Percentiles rank a stretch among this genome's conserved stretches.
Conservation (phyloP, 306 rosid species). For the Elaeagnus macrophylla region DNA sequence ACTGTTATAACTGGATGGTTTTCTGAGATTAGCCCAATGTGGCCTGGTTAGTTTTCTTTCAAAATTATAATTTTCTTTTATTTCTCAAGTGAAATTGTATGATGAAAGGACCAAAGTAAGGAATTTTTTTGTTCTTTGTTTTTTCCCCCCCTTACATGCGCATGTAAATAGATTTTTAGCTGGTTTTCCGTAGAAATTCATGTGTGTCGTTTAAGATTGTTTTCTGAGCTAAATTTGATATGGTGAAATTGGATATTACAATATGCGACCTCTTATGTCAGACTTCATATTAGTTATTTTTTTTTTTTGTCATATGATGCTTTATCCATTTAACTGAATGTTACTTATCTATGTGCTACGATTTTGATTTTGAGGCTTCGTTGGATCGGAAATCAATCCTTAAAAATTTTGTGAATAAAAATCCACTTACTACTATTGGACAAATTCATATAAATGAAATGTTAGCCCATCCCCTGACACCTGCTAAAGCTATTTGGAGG, state of each 20-base stretch:
- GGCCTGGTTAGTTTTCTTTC: conserved; percentile 73
- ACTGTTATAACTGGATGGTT: conserved; percentile 93
- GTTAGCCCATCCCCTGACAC: too few species aligned
- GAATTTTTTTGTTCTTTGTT: neutral
- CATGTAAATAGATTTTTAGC: neutral
- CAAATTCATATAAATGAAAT: too few species aligned
- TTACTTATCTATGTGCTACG: too few species aligned
- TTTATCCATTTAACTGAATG: too few species aligned
- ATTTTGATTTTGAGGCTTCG: too few species aligned
- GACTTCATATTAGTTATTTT: too few species aligned
- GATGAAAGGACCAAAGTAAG: conserved; percentile 47
- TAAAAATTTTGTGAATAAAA: too few species aligned
- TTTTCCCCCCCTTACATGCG: neutral
- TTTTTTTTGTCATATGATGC: too few species aligned
- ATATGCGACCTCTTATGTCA: neutral
- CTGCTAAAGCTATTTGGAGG: too few species aligned
- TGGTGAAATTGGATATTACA: neutral
- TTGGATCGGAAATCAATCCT: too few species aligned
- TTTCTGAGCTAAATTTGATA: neutral
- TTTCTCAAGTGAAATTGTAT: neutral
- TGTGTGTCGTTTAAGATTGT: neutral
- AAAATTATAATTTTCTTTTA: neutral
- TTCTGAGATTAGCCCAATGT: conserved; percentile 97
- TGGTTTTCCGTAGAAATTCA: neutral
- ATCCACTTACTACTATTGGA: too few species aligned